A percentile compares a stretch with the other conserved stretches of the same genome.
These are phyloP conservation scores for Psilocybe cyanescens DNA, from an alignment of 768 basidiomycete genomes.

Conservation along the genomic window DNA sequence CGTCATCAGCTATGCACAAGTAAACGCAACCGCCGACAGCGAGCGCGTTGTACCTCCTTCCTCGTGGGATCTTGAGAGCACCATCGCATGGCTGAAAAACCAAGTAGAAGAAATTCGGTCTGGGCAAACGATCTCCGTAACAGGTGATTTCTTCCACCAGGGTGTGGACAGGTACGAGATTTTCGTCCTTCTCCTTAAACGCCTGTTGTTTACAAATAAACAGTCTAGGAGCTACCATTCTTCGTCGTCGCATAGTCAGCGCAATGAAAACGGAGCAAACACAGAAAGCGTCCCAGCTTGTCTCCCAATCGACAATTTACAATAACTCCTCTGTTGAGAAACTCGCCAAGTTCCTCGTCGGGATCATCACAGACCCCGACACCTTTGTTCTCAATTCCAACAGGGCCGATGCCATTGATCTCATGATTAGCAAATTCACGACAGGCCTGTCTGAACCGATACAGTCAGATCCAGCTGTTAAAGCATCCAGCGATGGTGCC, in stretches of 20 bases:
- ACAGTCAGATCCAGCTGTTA: slow-evolving; percentile 26
- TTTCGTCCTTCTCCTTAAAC: not conserved
- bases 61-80: slow-evolving; percentile 16
- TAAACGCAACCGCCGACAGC: slow-evolving; percentile 14
- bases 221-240: slow-evolving; percentile 25
- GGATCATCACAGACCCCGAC: slow-evolving; percentile 17
- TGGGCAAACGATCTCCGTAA: slow-evolving; percentile 1
- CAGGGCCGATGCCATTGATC: slow-evolving; percentile 21
- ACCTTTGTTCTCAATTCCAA: slow-evolving; percentile 6
- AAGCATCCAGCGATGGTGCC: slow-evolving; percentile 30
- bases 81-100: slow-evolving; percentile 18
- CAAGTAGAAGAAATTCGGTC: slow-evolving; percentile 20
- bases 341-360: slow-evolving; percentile 20
- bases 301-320: slow-evolving; percentile 23
- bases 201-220: not conserved
- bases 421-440: slow-evolving; percentile 22
- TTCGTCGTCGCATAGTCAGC: slow-evolving; percentile 23
- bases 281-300: slow-evolving; percentile 16
- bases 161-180: slow-evolving; percentile 24
- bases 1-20: slow-evolving; percentile 19
- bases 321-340: slow-evolving; percentile 20
- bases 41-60: slow-evolving; percentile 15
- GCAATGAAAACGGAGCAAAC: slow-evolving; percentile 18
- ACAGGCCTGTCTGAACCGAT: slow-evolving; percentile 7
- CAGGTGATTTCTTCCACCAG: slow-evolving; percentile 23